Percentiles rank a stretch among this genome's conserved stretches.
phyloP scores from a whole-genome alignment of 1,284 basidiomycete genomes.

The Rhodotorula sp. region DNA sequence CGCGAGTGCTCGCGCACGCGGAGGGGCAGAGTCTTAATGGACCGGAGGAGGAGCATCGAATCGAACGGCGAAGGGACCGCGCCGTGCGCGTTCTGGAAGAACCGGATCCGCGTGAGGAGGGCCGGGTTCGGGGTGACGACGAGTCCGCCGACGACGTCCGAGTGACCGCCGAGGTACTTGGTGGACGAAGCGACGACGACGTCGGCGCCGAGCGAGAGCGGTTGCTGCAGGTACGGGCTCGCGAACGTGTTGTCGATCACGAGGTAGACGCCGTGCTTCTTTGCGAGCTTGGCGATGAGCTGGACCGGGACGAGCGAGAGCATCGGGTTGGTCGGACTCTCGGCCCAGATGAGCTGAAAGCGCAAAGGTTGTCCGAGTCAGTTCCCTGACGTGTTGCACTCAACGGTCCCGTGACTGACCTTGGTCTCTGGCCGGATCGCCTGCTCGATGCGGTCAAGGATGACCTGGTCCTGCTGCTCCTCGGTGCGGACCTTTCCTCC shows the following conservation, averaged over 20 bases:
- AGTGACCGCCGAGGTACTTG: constrained; percentile 62
- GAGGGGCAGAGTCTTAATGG: constrained; percentile 79
- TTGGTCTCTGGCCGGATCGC: constrained; percentile 75
- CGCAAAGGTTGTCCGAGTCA: neutral
- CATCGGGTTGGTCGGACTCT: constrained; percentile 92
- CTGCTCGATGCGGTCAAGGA: constrained; percentile 61
- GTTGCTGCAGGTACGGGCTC: constrained; percentile 86
- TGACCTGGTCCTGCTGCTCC: constrained; percentile 47
- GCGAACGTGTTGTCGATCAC: constrained; percentile 64
- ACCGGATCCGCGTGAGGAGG: constrained; percentile 64
- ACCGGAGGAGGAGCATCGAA: constrained; percentile 76
- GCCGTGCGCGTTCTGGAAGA: constrained; percentile 77
- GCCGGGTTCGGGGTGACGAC: constrained; percentile 62
- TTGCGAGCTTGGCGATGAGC: constrained; percentile 62
- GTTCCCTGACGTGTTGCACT: neutral
- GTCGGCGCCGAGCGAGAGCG: constrained; percentile 79
- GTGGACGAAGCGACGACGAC: constrained; percentile 59
- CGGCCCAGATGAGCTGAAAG: constrained; percentile 86
- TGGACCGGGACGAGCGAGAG: constrained; percentile 79
- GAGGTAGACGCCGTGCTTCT: constrained; percentile 63
- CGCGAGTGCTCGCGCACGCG: constrained; percentile 82
- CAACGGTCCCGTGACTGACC: constrained; percentile 53
- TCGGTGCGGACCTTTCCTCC: constrained; percentile 6
- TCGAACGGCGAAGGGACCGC: constrained; percentile 74
- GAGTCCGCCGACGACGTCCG: constrained; percentile 67